A percentile compares a stretch with the other conserved stretches of the same genome.
Evolutionary conservation across 257 asterid species (phyloP).

Genomic region (Anisodus acutangulus): DNA sequence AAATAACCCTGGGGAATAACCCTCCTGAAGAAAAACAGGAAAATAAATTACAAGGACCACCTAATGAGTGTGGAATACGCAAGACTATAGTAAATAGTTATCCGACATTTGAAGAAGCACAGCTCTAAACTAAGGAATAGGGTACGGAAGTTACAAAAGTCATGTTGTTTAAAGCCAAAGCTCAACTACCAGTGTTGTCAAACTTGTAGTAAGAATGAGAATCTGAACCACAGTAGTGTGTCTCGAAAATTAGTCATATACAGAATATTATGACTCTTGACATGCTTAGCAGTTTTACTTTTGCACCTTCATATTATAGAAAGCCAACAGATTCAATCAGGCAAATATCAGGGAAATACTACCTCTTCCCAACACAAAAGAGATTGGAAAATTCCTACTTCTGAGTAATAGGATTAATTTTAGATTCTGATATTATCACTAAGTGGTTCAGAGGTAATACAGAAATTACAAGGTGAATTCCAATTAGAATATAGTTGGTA

Average conservation of each 20-base stretch:
- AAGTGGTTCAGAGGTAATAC: constrained; percentile 6
- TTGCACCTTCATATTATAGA: background rate
- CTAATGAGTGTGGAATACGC: background rate
- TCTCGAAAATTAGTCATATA: background rate
- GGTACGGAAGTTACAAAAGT: background rate
- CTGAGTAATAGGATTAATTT: background rate
- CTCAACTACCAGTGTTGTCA: background rate
- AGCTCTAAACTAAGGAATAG: constrained; percentile 3
- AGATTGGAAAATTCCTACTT: background rate
- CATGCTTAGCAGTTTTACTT: background rate
- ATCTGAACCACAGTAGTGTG: background rate
- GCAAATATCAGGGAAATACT: background rate
- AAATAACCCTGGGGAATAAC: constrained; percentile 47
- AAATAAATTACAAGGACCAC: constrained; percentile 27
- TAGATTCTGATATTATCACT: background rate
- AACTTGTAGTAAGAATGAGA: background rate
- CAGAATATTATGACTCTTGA: background rate
- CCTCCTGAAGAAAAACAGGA: constrained; percentile 58
- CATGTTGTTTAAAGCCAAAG: background rate
- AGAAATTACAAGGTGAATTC: background rate
- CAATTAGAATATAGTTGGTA: background rate
- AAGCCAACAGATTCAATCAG: constrained; percentile 18
- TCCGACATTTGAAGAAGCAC: constrained; percentile 12
- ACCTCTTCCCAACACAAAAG: background rate
- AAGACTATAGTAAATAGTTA: background rate